A percentile compares a stretch with the other conserved stretches of the same genome.
phyloP scores from a whole-genome alignment of 2,329 filamentous ascomycete genomes.

The Trichoderma sp. region DNA sequence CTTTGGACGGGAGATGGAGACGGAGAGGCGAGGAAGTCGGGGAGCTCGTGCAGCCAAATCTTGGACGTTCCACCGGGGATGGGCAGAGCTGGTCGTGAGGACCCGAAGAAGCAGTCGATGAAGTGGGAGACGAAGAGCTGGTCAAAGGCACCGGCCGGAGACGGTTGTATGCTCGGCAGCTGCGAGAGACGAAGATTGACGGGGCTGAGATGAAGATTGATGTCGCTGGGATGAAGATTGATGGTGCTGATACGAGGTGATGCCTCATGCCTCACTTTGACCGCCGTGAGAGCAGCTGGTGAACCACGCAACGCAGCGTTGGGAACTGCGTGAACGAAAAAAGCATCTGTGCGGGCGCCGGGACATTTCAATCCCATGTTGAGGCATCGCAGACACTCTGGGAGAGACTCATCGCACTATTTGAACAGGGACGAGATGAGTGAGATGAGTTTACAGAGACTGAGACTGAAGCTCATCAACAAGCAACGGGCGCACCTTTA shows the following conservation, averaged over 20 bases:
- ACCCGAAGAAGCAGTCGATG: slow-evolving; percentile 20
- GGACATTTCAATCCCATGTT: slow-evolving; percentile 15
- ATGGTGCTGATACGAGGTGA: neutral
- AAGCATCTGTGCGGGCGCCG: slow-evolving; percentile 19
- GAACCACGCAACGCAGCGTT: neutral
- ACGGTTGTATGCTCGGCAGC: slow-evolving; percentile 2
- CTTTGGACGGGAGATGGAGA: neutral
- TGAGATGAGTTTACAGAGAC: neutral
- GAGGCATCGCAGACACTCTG: slow-evolving; percentile 18
- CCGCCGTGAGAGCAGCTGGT: neutral
- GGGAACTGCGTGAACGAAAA: slow-evolving; percentile 18
- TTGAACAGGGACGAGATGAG: neutral
- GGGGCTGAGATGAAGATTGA: neutral
- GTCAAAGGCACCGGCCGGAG: slow-evolving; percentile 17
- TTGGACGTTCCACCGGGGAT: neutral
- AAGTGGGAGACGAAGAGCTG: slow-evolving; percentile 21
- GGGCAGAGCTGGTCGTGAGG: neutral
- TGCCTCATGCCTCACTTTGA: neutral
- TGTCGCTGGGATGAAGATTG: too few relatives aligned
- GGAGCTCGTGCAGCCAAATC: slow-evolving; percentile 20
- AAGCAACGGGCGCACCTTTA: slow-evolving; percentile 15
- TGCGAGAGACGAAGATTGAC: neutral
- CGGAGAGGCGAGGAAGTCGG: neutral
- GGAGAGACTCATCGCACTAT: slow-evolving; percentile 20
- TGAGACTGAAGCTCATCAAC: neutral